These are phyloP conservation scores for Paecilomyces niveus DNA, from an alignment of 2,329 filamentous ascomycete species.

Conservation along the genomic window DNA sequence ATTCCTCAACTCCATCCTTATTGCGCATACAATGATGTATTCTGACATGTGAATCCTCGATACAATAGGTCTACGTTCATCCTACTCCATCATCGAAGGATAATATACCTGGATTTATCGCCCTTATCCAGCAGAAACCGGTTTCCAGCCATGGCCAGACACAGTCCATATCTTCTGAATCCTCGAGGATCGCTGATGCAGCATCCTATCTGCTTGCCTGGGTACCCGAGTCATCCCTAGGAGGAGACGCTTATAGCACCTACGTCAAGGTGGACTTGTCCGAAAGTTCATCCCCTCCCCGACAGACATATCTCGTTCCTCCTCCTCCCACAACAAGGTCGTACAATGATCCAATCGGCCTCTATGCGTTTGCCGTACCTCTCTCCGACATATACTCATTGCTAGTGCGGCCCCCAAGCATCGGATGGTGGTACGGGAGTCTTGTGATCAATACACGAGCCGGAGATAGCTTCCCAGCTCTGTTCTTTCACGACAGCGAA, in stretches of 20 bases:
- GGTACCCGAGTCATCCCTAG: slow-evolving; percentile 83
- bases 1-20: background rate
- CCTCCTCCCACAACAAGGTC: slow-evolving; percentile 79
- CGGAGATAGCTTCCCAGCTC: slow-evolving; percentile 86
- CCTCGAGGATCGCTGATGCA: slow-evolving; percentile 41
- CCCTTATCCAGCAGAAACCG: slow-evolving; percentile 82
- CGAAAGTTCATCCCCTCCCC: slow-evolving; percentile 71
- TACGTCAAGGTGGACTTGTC: slow-evolving; percentile 94
- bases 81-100: slow-evolving; percentile 89
- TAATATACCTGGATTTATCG: slow-evolving; percentile 91
- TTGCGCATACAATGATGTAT: background rate
- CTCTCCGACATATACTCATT: slow-evolving; percentile 86
- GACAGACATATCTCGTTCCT: slow-evolving; percentile 83
- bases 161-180: slow-evolving; percentile 35
- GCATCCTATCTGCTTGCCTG: slow-evolving; percentile 82
- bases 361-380: slow-evolving; percentile 87
- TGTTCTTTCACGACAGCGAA: slow-evolving; percentile 97
- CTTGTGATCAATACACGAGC: slow-evolving; percentile 85
- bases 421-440: slow-evolving; percentile 98
- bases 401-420: slow-evolving; percentile 79
- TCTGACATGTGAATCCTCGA: slow-evolving; percentile 6
- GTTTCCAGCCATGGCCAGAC: slow-evolving; percentile 20
- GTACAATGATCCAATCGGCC: slow-evolving; percentile 62
- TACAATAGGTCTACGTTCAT: slow-evolving; percentile 78
- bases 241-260: slow-evolving; percentile 75